These are phyloP conservation scores for Oehlia diaphana DNA, from an alignment of 192 early-diverging fungal genomes.

Conservation along the genomic window DNA sequence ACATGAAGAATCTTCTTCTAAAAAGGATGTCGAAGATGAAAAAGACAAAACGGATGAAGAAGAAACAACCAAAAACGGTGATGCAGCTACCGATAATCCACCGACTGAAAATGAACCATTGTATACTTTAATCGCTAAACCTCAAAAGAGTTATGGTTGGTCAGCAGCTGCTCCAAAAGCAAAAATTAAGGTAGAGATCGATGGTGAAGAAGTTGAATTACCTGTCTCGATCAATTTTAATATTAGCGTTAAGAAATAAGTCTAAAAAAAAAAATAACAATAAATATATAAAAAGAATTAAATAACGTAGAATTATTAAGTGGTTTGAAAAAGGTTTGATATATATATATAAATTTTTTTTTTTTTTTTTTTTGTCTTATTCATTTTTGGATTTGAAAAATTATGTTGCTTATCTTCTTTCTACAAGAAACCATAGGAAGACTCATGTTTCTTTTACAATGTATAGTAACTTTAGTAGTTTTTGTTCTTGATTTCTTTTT, in stretches of 20 bases:
- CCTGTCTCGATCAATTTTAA: slow-evolving; percentile 27
- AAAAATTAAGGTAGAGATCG: slow-evolving; percentile 27
- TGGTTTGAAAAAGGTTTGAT: background rate
- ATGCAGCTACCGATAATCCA: background rate
- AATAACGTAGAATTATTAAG: background rate
- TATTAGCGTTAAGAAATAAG: slow-evolving; percentile 27
- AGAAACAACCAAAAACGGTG: slow-evolving; percentile 15
- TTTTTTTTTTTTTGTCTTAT: background rate
- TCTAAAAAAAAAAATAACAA: background rate
- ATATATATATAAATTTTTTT: too few relatives aligned
- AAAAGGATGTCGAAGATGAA: background rate
- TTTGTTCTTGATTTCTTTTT: background rate
- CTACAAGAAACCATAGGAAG: background rate
- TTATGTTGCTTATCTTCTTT: background rate
- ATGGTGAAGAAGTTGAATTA: slow-evolving; percentile 27
- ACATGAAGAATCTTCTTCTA: background rate
- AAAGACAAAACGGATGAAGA: slow-evolving; percentile 6
- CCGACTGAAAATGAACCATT: background rate
- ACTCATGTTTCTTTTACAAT: background rate
- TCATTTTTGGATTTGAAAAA: background rate
- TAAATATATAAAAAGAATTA: background rate
- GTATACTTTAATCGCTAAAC: slow-evolving; percentile 19
- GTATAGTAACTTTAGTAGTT: background rate
- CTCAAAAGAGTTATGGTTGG: slow-evolving; percentile 28
- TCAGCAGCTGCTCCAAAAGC: background rate